These are phyloP conservation scores for Populus hybrid DNA, from an alignment of 441 rosid genomes.

Conservation along the genomic window DNA sequence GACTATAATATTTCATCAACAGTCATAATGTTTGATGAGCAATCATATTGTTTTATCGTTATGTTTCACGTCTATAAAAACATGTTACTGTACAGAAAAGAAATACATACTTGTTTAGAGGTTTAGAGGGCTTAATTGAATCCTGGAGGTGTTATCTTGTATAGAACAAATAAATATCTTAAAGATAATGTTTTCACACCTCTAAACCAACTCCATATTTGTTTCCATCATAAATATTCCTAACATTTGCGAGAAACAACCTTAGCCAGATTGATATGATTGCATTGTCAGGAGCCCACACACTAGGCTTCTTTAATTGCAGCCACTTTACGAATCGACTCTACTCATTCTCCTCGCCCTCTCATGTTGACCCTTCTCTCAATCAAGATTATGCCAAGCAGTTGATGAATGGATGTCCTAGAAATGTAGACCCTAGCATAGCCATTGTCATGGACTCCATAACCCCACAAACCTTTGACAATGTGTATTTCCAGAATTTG, in stretches of 20 bases:
- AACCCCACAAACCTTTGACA: slow-evolving; percentile 57
- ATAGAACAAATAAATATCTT: no score
- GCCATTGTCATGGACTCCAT: slow-evolving; percentile 53
- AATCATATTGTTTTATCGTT: no score
- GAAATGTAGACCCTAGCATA: slow-evolving; percentile 41
- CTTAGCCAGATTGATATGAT: slow-evolving; percentile 73
- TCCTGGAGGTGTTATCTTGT: no score
- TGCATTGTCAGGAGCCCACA: slow-evolving; percentile 89
- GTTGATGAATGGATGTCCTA: slow-evolving; percentile 52
- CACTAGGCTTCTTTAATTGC: slow-evolving; percentile 86
- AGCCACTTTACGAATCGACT: slow-evolving; percentile 56
- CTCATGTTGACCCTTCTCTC: slow-evolving; percentile 61
- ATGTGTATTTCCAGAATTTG: slow-evolving; percentile 60
- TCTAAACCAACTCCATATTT: no score
- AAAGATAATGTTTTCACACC: no score
- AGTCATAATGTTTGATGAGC: no score
- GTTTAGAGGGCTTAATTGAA: no score
- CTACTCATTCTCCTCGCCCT: slow-evolving; percentile 54
- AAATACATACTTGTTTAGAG: no score
- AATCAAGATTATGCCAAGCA: slow-evolving; percentile 46
- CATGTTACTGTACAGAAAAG: no score
- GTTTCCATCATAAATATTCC: no score
- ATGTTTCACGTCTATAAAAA: no score
- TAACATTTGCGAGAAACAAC: slow-evolving; percentile 20
- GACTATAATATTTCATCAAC: no score